Base-by-base conservation (phyloP, 2,329 filamentous ascomycete species). In the Colletotrichum scovillei region DNA sequence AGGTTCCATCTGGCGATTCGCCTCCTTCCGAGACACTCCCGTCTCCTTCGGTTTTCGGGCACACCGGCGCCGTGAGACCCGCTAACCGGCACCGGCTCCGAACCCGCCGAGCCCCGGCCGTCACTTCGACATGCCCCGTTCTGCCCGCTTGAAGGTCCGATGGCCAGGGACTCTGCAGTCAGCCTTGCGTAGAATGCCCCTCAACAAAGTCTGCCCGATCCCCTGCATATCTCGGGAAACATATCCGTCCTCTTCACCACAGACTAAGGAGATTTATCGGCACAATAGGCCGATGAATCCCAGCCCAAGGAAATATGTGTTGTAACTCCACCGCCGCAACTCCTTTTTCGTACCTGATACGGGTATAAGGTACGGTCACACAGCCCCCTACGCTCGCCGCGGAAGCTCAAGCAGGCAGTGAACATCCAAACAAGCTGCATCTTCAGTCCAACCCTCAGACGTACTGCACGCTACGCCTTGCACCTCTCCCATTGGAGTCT, bases 401-500 rank as follows among this genome's bases (percentile, higher is more conserved):
- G 7, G 7, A 9, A 46, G 32, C 9, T 32, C 32, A 32, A 32
- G 42, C 42, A 46, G 42, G 42, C 42, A 46, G 42, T 46, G 42
- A 46, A 46, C 42, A n/a, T 42, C 42, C 42, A n/a, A 8, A 46
- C 42, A 46, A 46, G 42, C 42, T 46, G 42, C 42, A 46, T n/a
- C 42, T 46, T 16, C 42, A 62, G 5, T 5, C 16, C 16, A n/a
- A 28, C 8, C 26, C 16, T 1, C 24, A 28, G 16, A n/a, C 26
- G 42, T 24, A 28, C 60, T 22, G 38, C 65, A 71, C 1, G 73
- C 69, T 16, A 14, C 24, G 28, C 16, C 16, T 1, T 3, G 55
- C 71, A 12, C 49, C 70, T 30, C 73, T 78, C 19, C 84, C 8
- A 76, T 86, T 12, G 42, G 71, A 2, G 19, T 69, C 4, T 87